Percentiles rank a stretch among this genome's conserved stretches.
These are phyloP conservation scores for Moesziomyces antarcticus DNA, from an alignment of 1,284 basidiomycete species.

Conservation along the genomic window DNA sequence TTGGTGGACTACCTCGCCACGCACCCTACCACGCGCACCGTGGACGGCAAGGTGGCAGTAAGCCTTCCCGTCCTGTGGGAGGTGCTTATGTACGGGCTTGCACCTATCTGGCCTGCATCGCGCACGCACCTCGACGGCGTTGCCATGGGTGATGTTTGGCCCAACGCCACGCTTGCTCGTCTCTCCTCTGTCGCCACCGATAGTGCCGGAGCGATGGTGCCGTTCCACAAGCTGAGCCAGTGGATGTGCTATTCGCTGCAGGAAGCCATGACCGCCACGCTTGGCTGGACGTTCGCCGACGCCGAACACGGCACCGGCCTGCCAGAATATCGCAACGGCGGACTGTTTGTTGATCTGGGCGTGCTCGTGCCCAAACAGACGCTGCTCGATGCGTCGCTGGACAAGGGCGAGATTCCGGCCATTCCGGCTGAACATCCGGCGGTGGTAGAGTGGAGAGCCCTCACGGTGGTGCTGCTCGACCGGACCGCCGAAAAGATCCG, in stretches of 20 bases:
- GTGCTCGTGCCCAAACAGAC: slow-evolving; percentile 41
- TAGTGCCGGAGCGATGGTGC: slow-evolving; percentile 73
- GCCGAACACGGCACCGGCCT: slow-evolving; percentile 77
- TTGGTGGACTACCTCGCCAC: slow-evolving; percentile 74
- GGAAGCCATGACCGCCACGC: slow-evolving; percentile 62
- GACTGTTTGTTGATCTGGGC: slow-evolving; percentile 85
- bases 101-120: slow-evolving; percentile 84
- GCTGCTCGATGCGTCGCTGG: slow-evolving; percentile 71
- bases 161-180: slow-evolving; percentile 58
- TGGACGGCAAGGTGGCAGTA: slow-evolving; percentile 15
- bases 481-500: slow-evolving; percentile 41
- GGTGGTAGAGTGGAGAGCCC: slow-evolving; percentile 92
- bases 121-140: slow-evolving; percentile 76
- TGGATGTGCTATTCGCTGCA: slow-evolving; percentile 72
- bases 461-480: slow-evolving; percentile 85
- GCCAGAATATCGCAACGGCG: slow-evolving; percentile 69
- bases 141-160: slow-evolving; percentile 90
- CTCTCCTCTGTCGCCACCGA: not conserved
- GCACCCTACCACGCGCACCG: slow-evolving; percentile 67
- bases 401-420: slow-evolving; percentile 1
- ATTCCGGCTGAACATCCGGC: slow-evolving; percentile 84
- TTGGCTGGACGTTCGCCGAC: slow-evolving; percentile 81
- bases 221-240: slow-evolving; percentile 91
- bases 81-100: slow-evolving; percentile 82
- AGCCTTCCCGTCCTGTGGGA: slow-evolving; percentile 75